Evolutionary conservation across 2,329 filamentous ascomycete genomes (phyloP).

Genomic region (Epicoccum sorghinum): DNA sequence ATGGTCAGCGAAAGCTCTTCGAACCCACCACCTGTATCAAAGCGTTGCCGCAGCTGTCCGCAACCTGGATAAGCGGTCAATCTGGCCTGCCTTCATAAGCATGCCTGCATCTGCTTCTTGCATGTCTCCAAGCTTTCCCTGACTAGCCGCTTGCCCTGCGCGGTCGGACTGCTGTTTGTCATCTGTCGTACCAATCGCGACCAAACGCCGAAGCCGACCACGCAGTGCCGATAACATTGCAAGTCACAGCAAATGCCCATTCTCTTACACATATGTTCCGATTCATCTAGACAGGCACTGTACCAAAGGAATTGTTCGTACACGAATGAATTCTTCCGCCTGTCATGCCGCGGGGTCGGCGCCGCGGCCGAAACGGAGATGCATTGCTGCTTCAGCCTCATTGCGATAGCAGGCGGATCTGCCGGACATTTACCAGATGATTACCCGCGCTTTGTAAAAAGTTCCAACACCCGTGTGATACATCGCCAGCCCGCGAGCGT

Average conservation of each 20-base stretch:
- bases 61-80: constrained; percentile 10
- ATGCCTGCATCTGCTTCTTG: neutral
- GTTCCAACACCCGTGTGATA: constrained; percentile 7
- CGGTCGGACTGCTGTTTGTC: constrained; percentile 1
- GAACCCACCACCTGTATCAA: constrained; percentile 14
- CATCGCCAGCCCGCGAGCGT: constrained; percentile 1
- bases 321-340: constrained; percentile 32
- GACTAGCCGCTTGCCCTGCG: constrained; percentile 3
- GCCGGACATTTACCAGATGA: constrained; percentile 15
- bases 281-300: constrained; percentile 11
- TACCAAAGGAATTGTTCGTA: constrained; percentile 10
- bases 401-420: constrained; percentile 13
- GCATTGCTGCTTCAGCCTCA: constrained; percentile 15
- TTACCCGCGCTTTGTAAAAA: constrained; percentile 14
- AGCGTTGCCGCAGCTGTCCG: constrained; percentile 21
- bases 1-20: constrained; percentile 12
- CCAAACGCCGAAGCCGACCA: constrained; percentile 15
- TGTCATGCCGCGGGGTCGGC: constrained; percentile 27
- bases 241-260: constrained; percentile 7
- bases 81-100: neutral
- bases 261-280: constrained; percentile 13
- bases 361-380: constrained; percentile 35
- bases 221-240: constrained; percentile 4
- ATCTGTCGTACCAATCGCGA: constrained; percentile 2
- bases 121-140: neutral